Conservation (phyloP, 345 rosid genomes). For the Eucalyptus erythrocorys region DNA sequence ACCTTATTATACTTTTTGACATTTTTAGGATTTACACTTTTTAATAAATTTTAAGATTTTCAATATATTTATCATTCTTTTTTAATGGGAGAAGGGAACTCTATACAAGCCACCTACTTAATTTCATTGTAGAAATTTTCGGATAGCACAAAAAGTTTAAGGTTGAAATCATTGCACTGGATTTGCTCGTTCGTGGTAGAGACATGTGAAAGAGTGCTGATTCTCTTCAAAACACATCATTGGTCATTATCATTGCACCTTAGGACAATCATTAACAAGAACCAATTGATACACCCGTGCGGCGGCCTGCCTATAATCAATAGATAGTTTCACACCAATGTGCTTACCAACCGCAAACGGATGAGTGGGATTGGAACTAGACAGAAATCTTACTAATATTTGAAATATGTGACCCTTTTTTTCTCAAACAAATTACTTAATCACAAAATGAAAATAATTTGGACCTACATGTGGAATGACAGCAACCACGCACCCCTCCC, state of each 20-base stretch:
- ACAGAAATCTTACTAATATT: neutral
- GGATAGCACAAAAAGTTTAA: neutral
- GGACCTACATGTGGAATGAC: neutral
- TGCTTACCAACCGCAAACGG: neutral
- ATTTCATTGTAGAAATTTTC: no score
- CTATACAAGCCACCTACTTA: no score
- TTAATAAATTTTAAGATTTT: accelerated
- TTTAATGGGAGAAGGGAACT: neutral
- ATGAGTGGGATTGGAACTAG: neutral
- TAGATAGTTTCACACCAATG: neutral
- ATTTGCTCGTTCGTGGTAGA: neutral
- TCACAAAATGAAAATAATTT: neutral
- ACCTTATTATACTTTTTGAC: neutral
- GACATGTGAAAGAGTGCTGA: neutral
- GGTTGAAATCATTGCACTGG: neutral
- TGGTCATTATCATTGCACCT: neutral
- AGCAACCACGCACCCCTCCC: neutral
- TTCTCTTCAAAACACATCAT: neutral
- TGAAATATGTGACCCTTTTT: neutral
- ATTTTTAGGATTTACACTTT: neutral
- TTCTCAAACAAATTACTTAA: neutral
- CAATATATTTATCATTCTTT: neutral
- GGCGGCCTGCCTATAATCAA: neutral
- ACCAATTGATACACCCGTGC: neutral
- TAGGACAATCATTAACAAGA: neutral